Evolutionary conservation across 2,329 filamentous ascomycete species (phyloP), one percentile per base, ranked within the genome.

Genomic region (Trichoderma koningiopsis): DNA sequence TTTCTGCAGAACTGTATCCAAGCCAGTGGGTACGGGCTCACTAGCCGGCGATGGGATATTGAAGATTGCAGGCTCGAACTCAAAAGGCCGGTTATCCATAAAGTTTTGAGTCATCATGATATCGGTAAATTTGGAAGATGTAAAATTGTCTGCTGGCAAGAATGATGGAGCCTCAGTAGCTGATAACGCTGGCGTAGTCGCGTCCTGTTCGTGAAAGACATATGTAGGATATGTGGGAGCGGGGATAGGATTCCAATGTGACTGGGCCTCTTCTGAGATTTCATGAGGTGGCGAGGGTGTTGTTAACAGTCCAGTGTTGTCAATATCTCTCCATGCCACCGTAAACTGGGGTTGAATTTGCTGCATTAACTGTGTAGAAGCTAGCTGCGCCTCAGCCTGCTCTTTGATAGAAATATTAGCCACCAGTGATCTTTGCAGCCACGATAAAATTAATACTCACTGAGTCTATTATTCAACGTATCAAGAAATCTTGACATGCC

Each of bases 311-410:
- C 19, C 14, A 55, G 40, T 19, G 27, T 31, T 35, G 5, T 47
- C 55, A 8, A 60, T 19, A 5, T 66, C 68, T 66, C 31, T 24
- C 66, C 66, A 68, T 52, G 58, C 14, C 16, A 63, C 29, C 13
- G 60, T 3, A 33, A 60, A 60, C 24, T 31, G 37, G 10, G 35
- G 56, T 29, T 35, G 65, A 22, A 27, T 53, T 24, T 62, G 47
- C 31, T 40, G 61, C 22, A 37, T 27, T 8, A 40, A n/a, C n/a
- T 35, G 29, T 16, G 47, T 29, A 49, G 47, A 37, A 10, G 68
- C 68, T 24, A 69, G 60, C 19, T 69, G 68, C 4, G 61, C 60
- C 37, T 69, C 68, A 52, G 68, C 61, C 40, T 66, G 68, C 53
- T 55, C 68, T 69, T 33, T 7, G 4, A n/a, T n/a, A 53, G 19